Evolutionary conservation across 2,329 filamentous ascomycete genomes (phyloP).

Genomic region (Pseudopithomyces chartarum): DNA sequence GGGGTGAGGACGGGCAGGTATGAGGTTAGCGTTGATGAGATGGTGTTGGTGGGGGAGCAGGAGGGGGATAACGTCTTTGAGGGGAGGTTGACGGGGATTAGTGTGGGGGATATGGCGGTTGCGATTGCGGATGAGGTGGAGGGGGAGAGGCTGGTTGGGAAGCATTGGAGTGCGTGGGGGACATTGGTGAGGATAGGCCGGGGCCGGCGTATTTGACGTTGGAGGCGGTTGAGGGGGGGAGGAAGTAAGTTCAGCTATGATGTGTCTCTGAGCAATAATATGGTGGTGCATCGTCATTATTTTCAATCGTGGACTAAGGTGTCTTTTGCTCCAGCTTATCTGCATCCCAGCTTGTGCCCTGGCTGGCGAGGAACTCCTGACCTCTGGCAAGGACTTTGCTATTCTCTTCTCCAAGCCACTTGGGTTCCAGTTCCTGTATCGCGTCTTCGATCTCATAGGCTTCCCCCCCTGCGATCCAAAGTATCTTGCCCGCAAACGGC

Average conservation of each 20-base stretch:
- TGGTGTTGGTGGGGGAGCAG: conserved; percentile 32
- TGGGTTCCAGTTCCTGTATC: conserved; percentile 26
- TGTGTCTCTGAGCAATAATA: not conserved
- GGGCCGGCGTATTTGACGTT: conserved; percentile 31
- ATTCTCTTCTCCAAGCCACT: conserved; percentile 29
- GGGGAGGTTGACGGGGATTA: conserved; percentile 39
- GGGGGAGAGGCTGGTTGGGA: conserved; percentile 28
- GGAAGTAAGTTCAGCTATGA: not conserved
- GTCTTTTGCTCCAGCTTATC: conserved; percentile 15
- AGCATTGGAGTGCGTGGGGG: conserved; percentile 41
- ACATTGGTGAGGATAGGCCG: conserved; percentile 35
- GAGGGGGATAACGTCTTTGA: conserved; percentile 32
- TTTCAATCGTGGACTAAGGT: not conserved
- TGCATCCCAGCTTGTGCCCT: conserved; percentile 20
- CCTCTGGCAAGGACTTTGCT: conserved; percentile 26
- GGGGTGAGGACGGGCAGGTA: conserved; percentile 40
- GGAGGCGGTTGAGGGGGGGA: conserved; percentile 25
- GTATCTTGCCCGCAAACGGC: conserved; percentile 27
- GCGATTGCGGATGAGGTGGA: conserved; percentile 44
- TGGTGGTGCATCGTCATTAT: not conserved
- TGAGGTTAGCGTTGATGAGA: conserved; percentile 38
- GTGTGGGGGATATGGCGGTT: conserved; percentile 40
- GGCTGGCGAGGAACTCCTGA: conserved; percentile 18
- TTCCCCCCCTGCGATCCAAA: conserved; percentile 26
- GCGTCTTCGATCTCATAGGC: conserved; percentile 31